These are phyloP conservation scores for Nigrospora oryzae DNA, from an alignment of 2,329 filamentous ascomycete species.

Conservation along the genomic window DNA sequence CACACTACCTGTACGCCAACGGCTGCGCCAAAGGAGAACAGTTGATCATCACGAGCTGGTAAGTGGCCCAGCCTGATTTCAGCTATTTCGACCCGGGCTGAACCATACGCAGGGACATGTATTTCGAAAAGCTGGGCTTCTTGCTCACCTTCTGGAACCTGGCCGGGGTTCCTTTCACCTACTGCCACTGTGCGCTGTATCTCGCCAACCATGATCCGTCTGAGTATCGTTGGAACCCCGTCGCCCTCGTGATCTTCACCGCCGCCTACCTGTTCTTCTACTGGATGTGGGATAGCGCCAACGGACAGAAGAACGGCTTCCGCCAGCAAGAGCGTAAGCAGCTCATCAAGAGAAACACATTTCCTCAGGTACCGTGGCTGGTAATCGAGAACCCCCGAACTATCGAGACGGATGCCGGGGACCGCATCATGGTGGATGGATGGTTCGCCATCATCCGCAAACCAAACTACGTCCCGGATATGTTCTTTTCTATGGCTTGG, in stretches of 20 bases:
- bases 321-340: slow-evolving; percentile 70
- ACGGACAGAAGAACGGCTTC: slow-evolving; percentile 92
- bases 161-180: slow-evolving; percentile 80
- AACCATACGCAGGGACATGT: slow-evolving; percentile 57
- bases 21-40: slow-evolving; percentile 90
- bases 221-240: slow-evolving; percentile 68
- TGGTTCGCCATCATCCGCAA: slow-evolving; percentile 74
- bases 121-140: slow-evolving; percentile 94
- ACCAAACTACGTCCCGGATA: slow-evolving; percentile 40
- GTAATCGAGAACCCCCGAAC: slow-evolving; percentile 71
- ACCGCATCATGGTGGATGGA: slow-evolving; percentile 72
- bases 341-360: slow-evolving; percentile 62
- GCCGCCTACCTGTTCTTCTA: slow-evolving; percentile 73
- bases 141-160: slow-evolving; percentile 98
- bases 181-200: slow-evolving; percentile 90
- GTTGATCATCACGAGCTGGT: slow-evolving; percentile 79
- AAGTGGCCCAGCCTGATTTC: neutral
- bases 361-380: slow-evolving; percentile 84
- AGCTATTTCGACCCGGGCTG: neutral
- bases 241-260: slow-evolving; percentile 56
- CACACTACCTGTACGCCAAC: slow-evolving; percentile 86
- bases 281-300: slow-evolving; percentile 87
- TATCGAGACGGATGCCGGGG: slow-evolving; percentile 65
- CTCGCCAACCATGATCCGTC: slow-evolving; percentile 74
- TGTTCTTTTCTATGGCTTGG: slow-evolving; percentile 40